Evolutionary conservation across 164 flowering plant species (phyloP).

Genomic region (Chimonanthus salicifolius): DNA sequence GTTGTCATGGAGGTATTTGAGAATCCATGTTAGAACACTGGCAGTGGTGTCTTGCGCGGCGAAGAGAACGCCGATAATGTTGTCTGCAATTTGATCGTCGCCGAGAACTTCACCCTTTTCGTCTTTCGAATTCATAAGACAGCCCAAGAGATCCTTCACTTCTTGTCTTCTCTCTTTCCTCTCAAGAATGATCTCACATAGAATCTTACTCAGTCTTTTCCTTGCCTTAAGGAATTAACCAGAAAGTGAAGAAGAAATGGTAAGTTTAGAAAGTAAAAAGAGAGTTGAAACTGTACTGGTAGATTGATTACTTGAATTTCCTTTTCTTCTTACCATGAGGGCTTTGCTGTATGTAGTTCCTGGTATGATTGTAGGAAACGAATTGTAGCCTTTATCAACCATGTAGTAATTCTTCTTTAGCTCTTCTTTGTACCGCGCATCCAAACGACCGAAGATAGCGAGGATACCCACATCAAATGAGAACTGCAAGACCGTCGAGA

Average conservation of each 20-base stretch:
- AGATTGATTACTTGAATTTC: background rate
- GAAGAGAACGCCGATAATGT: conserved; percentile 81
- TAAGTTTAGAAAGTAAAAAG: background rate
- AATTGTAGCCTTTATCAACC: conserved; percentile 73
- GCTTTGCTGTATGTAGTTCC: conserved; percentile 66
- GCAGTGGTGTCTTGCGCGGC: conserved; percentile 98
- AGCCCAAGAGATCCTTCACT: conserved; percentile 48
- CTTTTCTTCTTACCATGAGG: conserved; percentile 33
- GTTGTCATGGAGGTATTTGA: conserved; percentile 80
- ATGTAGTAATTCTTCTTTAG: conserved; percentile 53
- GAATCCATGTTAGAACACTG: conserved; percentile 81
- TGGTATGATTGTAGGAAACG: conserved; percentile 59
- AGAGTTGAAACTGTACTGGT: background rate
- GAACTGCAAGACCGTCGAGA: conserved; percentile 31
- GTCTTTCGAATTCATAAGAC: conserved; percentile 47
- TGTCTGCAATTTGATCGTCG: conserved; percentile 75
- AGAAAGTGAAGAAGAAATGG: background rate
- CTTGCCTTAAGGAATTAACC: conserved; percentile 51
- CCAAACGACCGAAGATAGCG: conserved; percentile 50
- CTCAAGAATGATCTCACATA: conserved; percentile 45
- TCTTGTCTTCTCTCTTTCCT: conserved; percentile 43
- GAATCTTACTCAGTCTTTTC: conserved; percentile 45
- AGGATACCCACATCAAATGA: conserved; percentile 72
- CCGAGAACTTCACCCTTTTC: conserved; percentile 42
- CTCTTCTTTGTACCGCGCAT: conserved; percentile 28